Conservation (phyloP, 176 grass and related monocot genomes). For the Avena atlantica region DNA sequence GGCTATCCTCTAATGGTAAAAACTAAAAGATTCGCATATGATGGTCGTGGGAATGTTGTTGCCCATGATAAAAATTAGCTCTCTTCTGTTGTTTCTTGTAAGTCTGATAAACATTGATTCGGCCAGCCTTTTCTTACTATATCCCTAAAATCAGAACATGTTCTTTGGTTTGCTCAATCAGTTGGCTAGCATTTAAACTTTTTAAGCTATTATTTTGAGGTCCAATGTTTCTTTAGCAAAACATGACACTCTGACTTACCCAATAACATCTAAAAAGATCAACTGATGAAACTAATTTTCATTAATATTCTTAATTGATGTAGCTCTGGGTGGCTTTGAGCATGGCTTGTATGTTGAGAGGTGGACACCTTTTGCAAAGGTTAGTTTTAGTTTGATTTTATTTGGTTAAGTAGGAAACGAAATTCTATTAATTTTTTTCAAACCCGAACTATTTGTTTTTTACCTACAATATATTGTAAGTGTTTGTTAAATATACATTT, state of each 20-base stretch:
- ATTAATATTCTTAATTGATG: slow-evolving; percentile 20
- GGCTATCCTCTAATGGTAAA: slow-evolving; percentile 96
- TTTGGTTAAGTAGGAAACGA: background rate
- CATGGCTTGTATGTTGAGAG: slow-evolving; percentile 92
- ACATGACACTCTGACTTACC: background rate
- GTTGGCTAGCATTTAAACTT: background rate
- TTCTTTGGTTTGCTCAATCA: slow-evolving; percentile 25
- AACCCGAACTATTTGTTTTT: background rate
- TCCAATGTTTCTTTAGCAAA: background rate
- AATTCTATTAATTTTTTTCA: background rate
- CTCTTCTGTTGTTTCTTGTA: slow-evolving; percentile 76
- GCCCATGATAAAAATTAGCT: slow-evolving; percentile 65
- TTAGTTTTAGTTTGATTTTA: slow-evolving; percentile 51
- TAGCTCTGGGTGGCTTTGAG: slow-evolving; percentile 82
- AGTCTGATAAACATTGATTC: slow-evolving; percentile 33
- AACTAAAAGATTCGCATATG: slow-evolving; percentile 93
- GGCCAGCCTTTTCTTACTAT: background rate
- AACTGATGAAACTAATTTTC: background rate
- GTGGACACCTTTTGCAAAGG: slow-evolving; percentile 88
- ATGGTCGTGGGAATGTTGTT: slow-evolving; percentile 87
- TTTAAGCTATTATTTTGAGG: background rate
- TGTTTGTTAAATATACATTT: background rate
- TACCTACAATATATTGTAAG: background rate
- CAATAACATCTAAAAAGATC: background rate
- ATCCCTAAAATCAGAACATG: background rate